Evolutionary conservation across 192 early-diverging fungal genomes (phyloP).

Genomic region (Backusella luteola): DNA sequence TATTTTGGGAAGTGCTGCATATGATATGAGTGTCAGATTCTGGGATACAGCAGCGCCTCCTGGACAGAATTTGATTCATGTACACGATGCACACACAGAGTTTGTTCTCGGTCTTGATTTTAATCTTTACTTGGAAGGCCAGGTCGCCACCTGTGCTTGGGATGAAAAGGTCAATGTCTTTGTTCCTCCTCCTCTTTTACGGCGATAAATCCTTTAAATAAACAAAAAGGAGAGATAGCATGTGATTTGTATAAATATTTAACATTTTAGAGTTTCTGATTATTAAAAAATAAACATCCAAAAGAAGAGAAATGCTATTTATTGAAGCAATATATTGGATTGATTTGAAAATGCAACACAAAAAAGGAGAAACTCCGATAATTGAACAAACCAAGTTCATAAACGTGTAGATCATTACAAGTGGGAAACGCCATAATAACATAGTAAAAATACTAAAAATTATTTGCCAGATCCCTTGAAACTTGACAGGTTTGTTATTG

Average conservation of each 20-base stretch:
- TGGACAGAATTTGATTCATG: constrained; percentile 47
- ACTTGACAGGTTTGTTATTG: not conserved
- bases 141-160: constrained; percentile 94
- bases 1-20: constrained; percentile 79
- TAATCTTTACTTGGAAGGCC: constrained; percentile 82
- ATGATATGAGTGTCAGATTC: constrained; percentile 96
- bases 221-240: not conserved
- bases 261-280: not conserved
- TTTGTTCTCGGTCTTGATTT: constrained; percentile 97
- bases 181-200: constrained; percentile 34
- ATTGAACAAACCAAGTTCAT: not conserved
- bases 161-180: constrained; percentile 85
- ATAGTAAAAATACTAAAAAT: too few species aligned
- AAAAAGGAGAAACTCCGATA: not conserved
- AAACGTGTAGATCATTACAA: not conserved
- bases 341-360: not conserved
- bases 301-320: not conserved
- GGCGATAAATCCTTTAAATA: constrained; percentile 15
- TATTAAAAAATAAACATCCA: not conserved
- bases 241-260: constrained; percentile 3
- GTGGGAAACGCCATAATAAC: not conserved
- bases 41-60: constrained; percentile 73
- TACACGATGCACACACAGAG: constrained; percentile 89
- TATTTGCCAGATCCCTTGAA: not conserved
- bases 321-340: not conserved